Conservation (phyloP, 306 rosid genomes). For the Vicia villosa region DNA sequence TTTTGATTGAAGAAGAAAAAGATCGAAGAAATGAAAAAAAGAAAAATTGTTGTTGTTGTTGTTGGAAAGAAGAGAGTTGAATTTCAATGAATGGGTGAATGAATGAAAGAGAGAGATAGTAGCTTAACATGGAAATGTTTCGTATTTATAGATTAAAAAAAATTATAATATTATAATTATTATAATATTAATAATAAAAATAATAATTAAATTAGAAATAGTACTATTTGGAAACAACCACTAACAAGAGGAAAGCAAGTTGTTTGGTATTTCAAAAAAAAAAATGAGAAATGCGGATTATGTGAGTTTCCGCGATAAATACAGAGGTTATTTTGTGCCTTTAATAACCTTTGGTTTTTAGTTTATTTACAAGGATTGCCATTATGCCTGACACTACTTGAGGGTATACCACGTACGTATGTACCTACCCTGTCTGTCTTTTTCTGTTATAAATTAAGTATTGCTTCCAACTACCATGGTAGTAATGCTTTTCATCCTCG, state of each 20-base stretch:
- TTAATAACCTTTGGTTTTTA: not conserved
- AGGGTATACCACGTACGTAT: conserved; percentile 1
- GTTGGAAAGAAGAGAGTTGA: not conserved
- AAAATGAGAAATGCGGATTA: conserved; percentile 19
- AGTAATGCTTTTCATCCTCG: too few relatives aligned
- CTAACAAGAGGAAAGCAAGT: too few relatives aligned
- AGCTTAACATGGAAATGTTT: conserved; percentile 34
- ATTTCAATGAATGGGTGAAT: not conserved
- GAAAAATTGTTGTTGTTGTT: too few relatives aligned
- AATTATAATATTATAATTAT: not conserved
- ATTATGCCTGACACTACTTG: not conserved
- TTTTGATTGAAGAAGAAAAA: not conserved
- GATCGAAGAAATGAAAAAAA: not conserved
- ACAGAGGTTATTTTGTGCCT: not conserved
- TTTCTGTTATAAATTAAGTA: not conserved
- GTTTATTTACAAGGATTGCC: conserved; percentile 29
- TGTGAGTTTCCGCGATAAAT: conserved; percentile 25
- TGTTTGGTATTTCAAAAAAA: not conserved
- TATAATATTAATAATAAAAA: not conserved
- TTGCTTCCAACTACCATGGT: not conserved
- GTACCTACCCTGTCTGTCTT: not conserved
- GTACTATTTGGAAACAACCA: not conserved
- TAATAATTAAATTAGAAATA: not conserved
- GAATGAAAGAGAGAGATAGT: not conserved
- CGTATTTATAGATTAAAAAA: not conserved